Percentiles rank a stretch among this genome's conserved stretches.
phyloP scores from a whole-genome alignment of 768 basidiomycete genomes.

The Hygrophoropsis aurantiaca region DNA sequence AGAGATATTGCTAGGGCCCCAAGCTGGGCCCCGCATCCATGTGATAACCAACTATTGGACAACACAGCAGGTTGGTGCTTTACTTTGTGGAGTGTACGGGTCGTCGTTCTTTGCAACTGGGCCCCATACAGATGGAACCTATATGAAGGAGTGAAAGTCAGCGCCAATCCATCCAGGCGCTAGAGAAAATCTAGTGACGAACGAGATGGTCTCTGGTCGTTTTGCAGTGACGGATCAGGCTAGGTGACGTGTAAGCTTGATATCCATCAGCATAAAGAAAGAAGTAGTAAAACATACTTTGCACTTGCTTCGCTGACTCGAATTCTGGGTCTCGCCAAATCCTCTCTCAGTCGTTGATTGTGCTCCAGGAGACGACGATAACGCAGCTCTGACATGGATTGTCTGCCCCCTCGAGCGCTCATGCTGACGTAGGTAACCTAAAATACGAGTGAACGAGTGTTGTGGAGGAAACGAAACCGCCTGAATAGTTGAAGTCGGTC shows the following conservation, averaged over 20 bases:
- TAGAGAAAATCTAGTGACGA: slow-evolving; percentile 20
- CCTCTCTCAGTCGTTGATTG: slow-evolving; percentile 70
- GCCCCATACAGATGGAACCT: slow-evolving; percentile 98
- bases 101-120: slow-evolving; percentile 90
- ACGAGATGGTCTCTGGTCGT: slow-evolving; percentile 71
- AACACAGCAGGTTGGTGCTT: slow-evolving; percentile 53
- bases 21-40: background rate
- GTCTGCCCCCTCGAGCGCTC: slow-evolving; percentile 64
- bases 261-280: background rate
- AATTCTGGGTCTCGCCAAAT: slow-evolving; percentile 68
- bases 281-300: slow-evolving; percentile 42
- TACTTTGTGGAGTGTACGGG: slow-evolving; percentile 78
- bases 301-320: slow-evolving; percentile 72
- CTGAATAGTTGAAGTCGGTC: too few species aligned
- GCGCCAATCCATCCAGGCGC: slow-evolving; percentile 1
- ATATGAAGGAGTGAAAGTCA: slow-evolving; percentile 18
- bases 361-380: slow-evolving; percentile 76
- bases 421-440: slow-evolving; percentile 31
- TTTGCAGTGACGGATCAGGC: slow-evolving; percentile 74
- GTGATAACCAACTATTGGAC: slow-evolving; percentile 45
- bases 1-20: background rate
- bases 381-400: slow-evolving; percentile 81
- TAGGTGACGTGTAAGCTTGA: slow-evolving; percentile 25
- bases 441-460: too few species aligned
- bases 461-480: too few species aligned